Conservation (phyloP, 83 land plant genomes). For the Thuja plicata region DNA sequence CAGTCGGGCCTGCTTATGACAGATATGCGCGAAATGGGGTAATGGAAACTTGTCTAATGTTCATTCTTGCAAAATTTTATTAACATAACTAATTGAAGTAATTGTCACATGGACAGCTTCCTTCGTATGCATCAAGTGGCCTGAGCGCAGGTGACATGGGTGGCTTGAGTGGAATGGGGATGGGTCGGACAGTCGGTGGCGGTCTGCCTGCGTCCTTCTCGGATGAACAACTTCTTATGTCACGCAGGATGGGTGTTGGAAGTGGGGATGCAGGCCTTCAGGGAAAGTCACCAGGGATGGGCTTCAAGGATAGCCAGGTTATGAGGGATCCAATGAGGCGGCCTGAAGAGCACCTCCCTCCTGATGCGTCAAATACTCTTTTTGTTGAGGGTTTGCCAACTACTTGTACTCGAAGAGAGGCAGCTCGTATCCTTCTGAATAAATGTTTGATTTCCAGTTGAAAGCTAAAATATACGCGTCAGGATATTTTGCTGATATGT, state of each 20-base stretch:
- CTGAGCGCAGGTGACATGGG: constrained; percentile 37
- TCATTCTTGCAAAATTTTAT: background rate
- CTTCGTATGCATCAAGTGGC: constrained; percentile 7
- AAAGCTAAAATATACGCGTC: too few species aligned
- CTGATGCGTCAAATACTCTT: constrained; percentile 59
- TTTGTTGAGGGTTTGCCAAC: constrained; percentile 71
- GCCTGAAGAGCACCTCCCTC: constrained; percentile 47
- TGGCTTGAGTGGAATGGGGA: constrained; percentile 17
- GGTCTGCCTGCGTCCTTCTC: constrained; percentile 13
- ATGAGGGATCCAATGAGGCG: constrained; percentile 17
- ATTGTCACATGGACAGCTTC: background rate
- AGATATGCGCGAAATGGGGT: constrained; percentile 49
- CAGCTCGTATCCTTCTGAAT: constrained; percentile 63
- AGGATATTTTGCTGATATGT: background rate
- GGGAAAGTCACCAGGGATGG: constrained; percentile 19
- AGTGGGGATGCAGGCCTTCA: constrained; percentile 21
- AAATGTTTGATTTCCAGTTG: too few species aligned
- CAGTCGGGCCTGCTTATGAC: constrained; percentile 54
- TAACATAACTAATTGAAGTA: background rate
- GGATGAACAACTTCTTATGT: constrained; percentile 28
- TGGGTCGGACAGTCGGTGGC: constrained; percentile 24
- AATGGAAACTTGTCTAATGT: background rate
- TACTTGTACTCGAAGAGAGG: constrained; percentile 59
- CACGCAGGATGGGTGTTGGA: constrained; percentile 22
- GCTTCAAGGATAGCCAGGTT: constrained; percentile 21